Evolutionary conservation across 768 basidiomycete genomes (phyloP), one percentile per base, ranked within the genome.

Genomic region (Astraeus odoratus): DNA sequence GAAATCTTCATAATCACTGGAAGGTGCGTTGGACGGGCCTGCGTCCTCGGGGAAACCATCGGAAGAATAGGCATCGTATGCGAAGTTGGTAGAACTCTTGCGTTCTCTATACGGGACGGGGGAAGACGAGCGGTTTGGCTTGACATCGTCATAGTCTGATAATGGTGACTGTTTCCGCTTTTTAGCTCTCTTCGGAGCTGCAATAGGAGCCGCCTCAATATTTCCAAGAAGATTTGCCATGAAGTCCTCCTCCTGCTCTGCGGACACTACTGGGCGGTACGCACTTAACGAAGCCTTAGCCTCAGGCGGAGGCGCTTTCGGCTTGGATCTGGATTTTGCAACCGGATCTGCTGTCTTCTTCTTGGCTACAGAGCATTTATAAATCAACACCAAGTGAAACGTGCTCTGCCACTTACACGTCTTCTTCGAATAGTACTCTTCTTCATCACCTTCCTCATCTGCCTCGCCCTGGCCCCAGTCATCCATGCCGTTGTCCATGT

Each of bases 401-500:
- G 31, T 15, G 8, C 1, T 3, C 7, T 15, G 16, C 20, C 10
- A 58, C 71, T 44, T 46, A 73, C 74, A 51, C 56, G 68, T 73
- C 58, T 65, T 71, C 48, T 52, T 67, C 5, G 44, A 49, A 5
- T 39, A n/a, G 19, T 53, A 48, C 24, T 67, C 65, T 4, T 66
- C 66, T 15, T 64, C 68, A 6, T 80, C 81, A 33, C 77, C 77
- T 42, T 79, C 80, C 8, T 68, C 69, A 12, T 81, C 76, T 6
- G 75, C 73, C 38, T 75, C 71, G 23, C 74, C 71, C 8, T 70
- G 76, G 22, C 74, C 76, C 84, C 90, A 97, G 57, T 95, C 93
- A 47, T 98, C 96, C 81, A 92, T 83, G 4, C 96, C 96, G 58
- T 96, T 90, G 68, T 99, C 96, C 61, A 85, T 82, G 56, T 99